Base-by-base conservation (phyloP, 106 monocot genomes). In the Agapanthus africanus region DNA sequence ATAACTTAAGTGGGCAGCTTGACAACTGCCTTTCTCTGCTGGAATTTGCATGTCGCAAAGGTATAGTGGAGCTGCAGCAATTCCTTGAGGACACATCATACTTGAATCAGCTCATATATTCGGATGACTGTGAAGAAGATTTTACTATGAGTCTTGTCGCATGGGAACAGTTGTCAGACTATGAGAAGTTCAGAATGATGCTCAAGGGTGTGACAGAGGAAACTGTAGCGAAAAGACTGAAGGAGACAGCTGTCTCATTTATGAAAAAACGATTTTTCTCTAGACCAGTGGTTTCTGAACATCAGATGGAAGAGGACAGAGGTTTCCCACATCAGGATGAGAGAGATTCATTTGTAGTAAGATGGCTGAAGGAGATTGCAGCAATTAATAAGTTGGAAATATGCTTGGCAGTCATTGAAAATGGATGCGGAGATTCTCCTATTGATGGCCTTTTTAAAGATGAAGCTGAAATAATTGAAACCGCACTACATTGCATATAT, bases 291-390 rank as follows among this genome's bases (percentile, higher is more conserved):
- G n/a, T n/a, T n/a, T n/a, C n/a, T n/a, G n/a, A n/a, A n/a, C n/a
- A n/a, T n/a, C n/a, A n/a, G n/a, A n/a, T n/a, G n/a, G n/a, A n/a
- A n/a, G n/a, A n/a, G n/a, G n/a, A n/a, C n/a, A n/a, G n/a, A n/a
- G n/a, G n/a, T n/a, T n/a, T n/a, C n/a, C n/a, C n/a, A n/a, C 37
- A 11, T 54, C 41, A 64, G 13, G 73, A 66, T 63, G 60, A 81
- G 32, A 52, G 22, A 37, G 79, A 77, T 37, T 78, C 84, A 30
- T 97, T 82, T 68, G 67, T 90, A 16, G 76, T 83, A 21, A 89
- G 66, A 76, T 97, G 97, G 97, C 41, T 97, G 78, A 97, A 87
- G 73, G 87, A 97, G 65, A 54, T 82, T 73, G 89, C 97, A 75
- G 70, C 74, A 72, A 65, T 77, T 38, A 97, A 90, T 79, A 66